Conservation (phyloP, 2,329 filamentous ascomycete genomes). For the Trichoderma atrobrunneum region DNA sequence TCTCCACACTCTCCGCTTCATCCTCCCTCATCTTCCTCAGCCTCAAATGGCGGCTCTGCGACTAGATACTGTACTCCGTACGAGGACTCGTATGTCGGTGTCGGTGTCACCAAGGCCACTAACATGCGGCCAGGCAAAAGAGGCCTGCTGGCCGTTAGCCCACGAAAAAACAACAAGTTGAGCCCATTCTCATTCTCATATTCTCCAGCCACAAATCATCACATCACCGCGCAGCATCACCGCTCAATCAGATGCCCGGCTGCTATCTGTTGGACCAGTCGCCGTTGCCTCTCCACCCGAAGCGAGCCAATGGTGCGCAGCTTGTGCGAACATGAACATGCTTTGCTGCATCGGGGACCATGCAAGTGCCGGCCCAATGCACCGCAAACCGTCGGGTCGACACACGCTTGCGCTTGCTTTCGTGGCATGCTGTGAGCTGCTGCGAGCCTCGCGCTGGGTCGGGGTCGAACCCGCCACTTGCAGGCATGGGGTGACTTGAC, state of each 20-base stretch:
- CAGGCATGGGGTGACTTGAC: slow-evolving; percentile 12
- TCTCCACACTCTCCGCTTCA: not conserved
- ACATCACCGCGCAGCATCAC: not conserved
- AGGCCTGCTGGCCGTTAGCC: not conserved
- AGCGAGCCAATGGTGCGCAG: slow-evolving; percentile 15
- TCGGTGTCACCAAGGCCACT: not conserved
- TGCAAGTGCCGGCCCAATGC: slow-evolving; percentile 21
- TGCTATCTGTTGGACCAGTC: slow-evolving; percentile 9
- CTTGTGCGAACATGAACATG: slow-evolving; percentile 11
- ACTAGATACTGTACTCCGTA: not conserved
- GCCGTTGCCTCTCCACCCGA: slow-evolving; percentile 10
- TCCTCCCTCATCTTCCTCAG: not conserved
- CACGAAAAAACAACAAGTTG: not conserved
- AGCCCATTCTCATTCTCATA: not conserved
- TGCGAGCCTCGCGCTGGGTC: slow-evolving; percentile 16
- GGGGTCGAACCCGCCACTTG: not conserved
- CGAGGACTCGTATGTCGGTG: too few species aligned
- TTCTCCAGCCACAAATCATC: slow-evolving; percentile 4
- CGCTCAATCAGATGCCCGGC: slow-evolving; percentile 10
- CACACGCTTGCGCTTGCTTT: slow-evolving; percentile 37
- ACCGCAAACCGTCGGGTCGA: slow-evolving; percentile 23
- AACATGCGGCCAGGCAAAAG: not conserved
- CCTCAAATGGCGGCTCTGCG: slow-evolving; percentile 17
- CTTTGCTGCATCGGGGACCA: slow-evolving; percentile 18
- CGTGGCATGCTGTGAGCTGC: slow-evolving; percentile 36